Percentiles rank a stretch among this genome's conserved stretches.
These are phyloP conservation scores for Prunus padus DNA, from an alignment of 306 rosid genomes.

Conservation along the genomic window DNA sequence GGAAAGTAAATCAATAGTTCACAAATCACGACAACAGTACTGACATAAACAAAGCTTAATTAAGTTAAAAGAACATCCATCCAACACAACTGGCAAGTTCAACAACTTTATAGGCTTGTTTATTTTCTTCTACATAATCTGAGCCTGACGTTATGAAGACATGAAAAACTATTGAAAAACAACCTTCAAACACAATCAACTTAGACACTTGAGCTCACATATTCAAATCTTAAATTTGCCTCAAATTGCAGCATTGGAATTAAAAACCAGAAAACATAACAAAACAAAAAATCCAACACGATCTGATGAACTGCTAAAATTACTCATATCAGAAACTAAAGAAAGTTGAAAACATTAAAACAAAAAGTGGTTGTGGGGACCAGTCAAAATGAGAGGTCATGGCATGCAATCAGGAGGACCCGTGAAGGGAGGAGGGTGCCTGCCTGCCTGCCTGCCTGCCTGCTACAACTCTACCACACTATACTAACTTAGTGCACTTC, in stretches of 20 bases:
- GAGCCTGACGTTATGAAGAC: background rate
- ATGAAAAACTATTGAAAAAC: background rate
- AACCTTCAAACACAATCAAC: background rate
- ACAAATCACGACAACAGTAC: no score
- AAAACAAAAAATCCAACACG: background rate
- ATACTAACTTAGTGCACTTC: no score
- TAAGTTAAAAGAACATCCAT: background rate
- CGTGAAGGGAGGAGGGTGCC: background rate
- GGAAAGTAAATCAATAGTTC: no score
- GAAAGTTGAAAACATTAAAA: no score
- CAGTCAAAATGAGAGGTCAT: background rate
- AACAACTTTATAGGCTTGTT: background rate
- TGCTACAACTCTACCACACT: no score
- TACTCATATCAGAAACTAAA: background rate
- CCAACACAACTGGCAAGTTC: background rate
- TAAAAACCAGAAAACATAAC: background rate
- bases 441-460: no score
- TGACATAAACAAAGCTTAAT: background rate
- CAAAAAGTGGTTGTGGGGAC: background rate
- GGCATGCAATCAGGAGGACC: background rate
- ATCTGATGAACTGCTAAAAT: background rate
- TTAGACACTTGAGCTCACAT: background rate
- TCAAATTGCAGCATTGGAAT: background rate
- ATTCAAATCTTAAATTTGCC: background rate
- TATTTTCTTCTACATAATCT: background rate